These are phyloP conservation scores for Cordyceps fumosorosea DNA, from an alignment of 2,329 filamentous ascomycete species.

Conservation along the genomic window DNA sequence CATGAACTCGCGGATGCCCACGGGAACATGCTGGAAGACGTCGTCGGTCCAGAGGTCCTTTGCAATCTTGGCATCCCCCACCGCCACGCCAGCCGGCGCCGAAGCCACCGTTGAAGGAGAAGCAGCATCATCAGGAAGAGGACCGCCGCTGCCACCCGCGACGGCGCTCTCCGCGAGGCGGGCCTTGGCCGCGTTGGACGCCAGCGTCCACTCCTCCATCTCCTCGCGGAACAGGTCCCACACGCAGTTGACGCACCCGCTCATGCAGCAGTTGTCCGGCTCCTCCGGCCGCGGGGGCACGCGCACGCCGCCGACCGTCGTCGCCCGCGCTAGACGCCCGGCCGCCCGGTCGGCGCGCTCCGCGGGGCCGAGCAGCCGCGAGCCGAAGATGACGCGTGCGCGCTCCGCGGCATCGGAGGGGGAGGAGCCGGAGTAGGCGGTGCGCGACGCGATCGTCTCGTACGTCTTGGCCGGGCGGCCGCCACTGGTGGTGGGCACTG, in stretches of 20 bases:
- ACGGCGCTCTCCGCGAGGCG: slow-evolving; percentile 34
- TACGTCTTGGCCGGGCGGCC: background rate
- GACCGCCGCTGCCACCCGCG: too few species aligned
- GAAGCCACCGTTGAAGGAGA: slow-evolving; percentile 10
- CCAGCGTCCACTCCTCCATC: slow-evolving; percentile 76
- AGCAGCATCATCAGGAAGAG: slow-evolving; percentile 16
- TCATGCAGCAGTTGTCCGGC: slow-evolving; percentile 99
- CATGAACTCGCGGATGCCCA: slow-evolving; percentile 96
- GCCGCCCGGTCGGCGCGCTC: slow-evolving; percentile 57
- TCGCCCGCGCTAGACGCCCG: slow-evolving; percentile 51
- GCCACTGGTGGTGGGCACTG: background rate
- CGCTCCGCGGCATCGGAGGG: slow-evolving; percentile 40
- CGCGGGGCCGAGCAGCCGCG: slow-evolving; percentile 65
- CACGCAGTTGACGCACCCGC: slow-evolving; percentile 94
- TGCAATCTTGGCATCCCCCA: slow-evolving; percentile 31
- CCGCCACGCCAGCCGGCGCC: slow-evolving; percentile 61
- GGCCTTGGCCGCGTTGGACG: slow-evolving; percentile 55
- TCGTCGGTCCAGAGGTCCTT: slow-evolving; percentile 57
- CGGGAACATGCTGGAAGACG: slow-evolving; percentile 73
- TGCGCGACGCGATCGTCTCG: slow-evolving; percentile 6
- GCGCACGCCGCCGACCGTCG: slow-evolving; percentile 66
- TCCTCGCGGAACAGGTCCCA: slow-evolving; percentile 92
- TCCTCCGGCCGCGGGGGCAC: slow-evolving; percentile 82
- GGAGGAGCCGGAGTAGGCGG: slow-evolving; percentile 3
- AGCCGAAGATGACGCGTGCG: slow-evolving; percentile 72